Evolutionary conservation across 345 rosid genomes (phyloP).

Genomic region (Salix koriyanagi): DNA sequence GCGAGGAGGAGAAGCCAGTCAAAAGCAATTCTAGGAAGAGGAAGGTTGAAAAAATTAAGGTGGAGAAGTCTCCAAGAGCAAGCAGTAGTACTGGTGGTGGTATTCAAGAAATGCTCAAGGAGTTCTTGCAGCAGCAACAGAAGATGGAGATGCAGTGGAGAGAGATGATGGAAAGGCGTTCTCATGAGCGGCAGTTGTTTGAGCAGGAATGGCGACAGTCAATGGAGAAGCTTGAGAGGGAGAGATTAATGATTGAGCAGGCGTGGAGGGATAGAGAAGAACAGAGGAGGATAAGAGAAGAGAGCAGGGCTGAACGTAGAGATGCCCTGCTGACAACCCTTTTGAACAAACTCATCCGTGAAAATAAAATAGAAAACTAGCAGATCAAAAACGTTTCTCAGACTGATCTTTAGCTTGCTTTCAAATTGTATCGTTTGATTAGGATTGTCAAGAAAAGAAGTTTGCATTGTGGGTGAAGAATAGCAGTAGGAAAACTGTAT

Average conservation of each 20-base stretch:
- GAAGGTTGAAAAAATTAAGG: slow-evolving; percentile 28
- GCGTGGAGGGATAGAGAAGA: slow-evolving; percentile 58
- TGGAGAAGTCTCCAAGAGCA: slow-evolving; percentile 23
- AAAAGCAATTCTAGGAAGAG: slow-evolving; percentile 35
- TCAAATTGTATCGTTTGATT: background rate
- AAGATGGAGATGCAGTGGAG: slow-evolving; percentile 50
- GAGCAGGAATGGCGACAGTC: slow-evolving; percentile 54
- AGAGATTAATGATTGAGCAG: slow-evolving; percentile 43
- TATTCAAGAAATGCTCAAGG: slow-evolving; percentile 39
- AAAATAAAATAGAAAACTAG: slow-evolving; percentile 15
- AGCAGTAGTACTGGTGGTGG: slow-evolving; percentile 4
- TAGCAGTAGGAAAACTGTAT: background rate
- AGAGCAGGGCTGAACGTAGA: slow-evolving; percentile 49
- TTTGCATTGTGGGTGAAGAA: background rate
- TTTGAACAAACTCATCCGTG: slow-evolving; percentile 40
- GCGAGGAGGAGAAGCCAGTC: slow-evolving; percentile 32
- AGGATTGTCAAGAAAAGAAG: background rate
- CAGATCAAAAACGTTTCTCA: background rate
- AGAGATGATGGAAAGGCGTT: slow-evolving; percentile 46
- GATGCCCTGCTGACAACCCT: slow-evolving; percentile 48
- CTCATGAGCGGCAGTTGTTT: slow-evolving; percentile 35
- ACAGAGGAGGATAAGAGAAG: slow-evolving; percentile 47
- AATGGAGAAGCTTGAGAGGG: slow-evolving; percentile 54
- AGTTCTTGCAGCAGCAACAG: slow-evolving; percentile 45
- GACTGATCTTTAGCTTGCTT: background rate